Conservation (phyloP, 805 yeast genomes). For the Teunomyces pallodes region DNA sequence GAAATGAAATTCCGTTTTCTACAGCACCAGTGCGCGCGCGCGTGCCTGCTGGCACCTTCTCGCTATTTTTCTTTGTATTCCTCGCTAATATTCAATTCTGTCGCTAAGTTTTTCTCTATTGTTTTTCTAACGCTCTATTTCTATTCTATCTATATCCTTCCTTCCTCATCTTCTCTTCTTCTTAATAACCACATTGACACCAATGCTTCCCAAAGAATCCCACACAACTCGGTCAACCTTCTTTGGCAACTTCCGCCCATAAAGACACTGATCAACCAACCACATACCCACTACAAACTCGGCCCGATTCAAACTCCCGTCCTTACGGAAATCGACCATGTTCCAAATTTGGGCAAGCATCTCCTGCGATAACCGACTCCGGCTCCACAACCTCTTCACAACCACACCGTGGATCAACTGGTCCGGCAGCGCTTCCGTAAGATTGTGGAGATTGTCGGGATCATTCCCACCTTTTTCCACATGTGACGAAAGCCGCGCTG, state of each 20-base stretch:
- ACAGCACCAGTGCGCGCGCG: background rate
- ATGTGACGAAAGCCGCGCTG: constrained; percentile 36
- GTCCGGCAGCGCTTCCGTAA: constrained; percentile 23
- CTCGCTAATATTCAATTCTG: no score
- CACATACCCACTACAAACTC: constrained; percentile 97
- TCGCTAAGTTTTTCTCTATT: no score
- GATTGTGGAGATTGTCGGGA: constrained; percentile 27
- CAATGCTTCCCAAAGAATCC: constrained; percentile 66
- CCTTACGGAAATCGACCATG: constrained; percentile 61
- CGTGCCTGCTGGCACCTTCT: background rate
- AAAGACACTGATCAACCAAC: constrained; percentile 93
- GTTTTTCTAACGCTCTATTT: background rate
- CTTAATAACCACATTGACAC: constrained; percentile 38
- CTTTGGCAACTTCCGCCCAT: constrained; percentile 86
- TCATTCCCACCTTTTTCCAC: constrained; percentile 23
- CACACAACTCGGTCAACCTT: constrained; percentile 67
- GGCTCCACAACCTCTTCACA: constrained; percentile 75
- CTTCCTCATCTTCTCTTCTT: constrained; percentile 23
- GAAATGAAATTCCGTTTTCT: background rate
- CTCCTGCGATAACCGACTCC: constrained; percentile 70
- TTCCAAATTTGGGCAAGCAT: constrained; percentile 62
- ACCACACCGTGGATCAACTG: constrained; percentile 55
- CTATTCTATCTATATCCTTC: background rate
- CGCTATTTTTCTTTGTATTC: no score
- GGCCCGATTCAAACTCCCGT: constrained; percentile 73